A percentile compares a stretch with the other conserved stretches of the same genome.
Conservation (phyloP, 352 stramenopile genomes). For the Aphanomyces cochlioides region DNA sequence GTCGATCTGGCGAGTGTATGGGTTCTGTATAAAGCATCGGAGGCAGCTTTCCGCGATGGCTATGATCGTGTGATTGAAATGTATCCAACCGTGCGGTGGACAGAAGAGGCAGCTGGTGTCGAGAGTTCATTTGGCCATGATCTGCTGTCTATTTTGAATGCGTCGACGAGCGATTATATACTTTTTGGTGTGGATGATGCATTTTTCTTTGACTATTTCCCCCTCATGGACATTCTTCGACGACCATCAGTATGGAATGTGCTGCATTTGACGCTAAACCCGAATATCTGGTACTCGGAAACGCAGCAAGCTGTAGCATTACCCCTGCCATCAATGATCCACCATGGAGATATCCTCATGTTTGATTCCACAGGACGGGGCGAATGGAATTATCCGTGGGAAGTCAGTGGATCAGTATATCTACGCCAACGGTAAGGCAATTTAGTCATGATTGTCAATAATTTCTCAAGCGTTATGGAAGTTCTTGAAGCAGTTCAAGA, state of each 20-base stretch:
- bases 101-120: constrained; percentile 35
- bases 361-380: constrained; percentile 48
- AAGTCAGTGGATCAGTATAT: constrained; percentile 84
- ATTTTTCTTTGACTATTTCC: constrained; percentile 49
- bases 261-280: constrained; percentile 73
- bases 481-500: constrained; percentile 38
- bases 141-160: constrained; percentile 21
- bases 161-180: constrained; percentile 29
- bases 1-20: not conserved
- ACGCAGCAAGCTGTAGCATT: constrained; percentile 52
- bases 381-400: constrained; percentile 85
- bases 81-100: constrained; percentile 33
- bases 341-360: constrained; percentile 35
- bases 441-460: not conserved
- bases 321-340: constrained; percentile 40
- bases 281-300: constrained; percentile 72
- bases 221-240: not conserved
- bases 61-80: constrained; percentile 43
- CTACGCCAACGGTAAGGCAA: constrained; percentile 21
- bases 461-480: constrained; percentile 34
- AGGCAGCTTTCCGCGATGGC: not conserved
- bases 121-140: constrained; percentile 35
- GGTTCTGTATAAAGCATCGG: constrained; percentile 9
- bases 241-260: constrained; percentile 34
- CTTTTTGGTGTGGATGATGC: constrained; percentile 61